A percentile compares a stretch with the other conserved stretches of the same genome.
Evolutionary conservation across 371 early-diverging fungal species (phyloP).

Genomic region (Amoeboradix gromovi): DNA sequence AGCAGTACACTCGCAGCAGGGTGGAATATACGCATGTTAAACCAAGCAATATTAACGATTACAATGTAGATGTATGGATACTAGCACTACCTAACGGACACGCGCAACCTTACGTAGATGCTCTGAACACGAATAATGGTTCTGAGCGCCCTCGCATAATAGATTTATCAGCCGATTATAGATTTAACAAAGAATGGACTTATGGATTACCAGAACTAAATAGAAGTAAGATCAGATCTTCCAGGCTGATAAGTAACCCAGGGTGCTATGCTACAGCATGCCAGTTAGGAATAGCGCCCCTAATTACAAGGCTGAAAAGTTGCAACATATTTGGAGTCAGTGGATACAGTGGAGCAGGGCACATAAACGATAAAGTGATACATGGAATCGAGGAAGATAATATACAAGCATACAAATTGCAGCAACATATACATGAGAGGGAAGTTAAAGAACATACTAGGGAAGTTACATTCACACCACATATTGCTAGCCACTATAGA

Average conservation of each 20-base stretch:
- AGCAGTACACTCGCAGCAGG: no score
- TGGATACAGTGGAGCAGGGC: conserved; percentile 85
- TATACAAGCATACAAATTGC: conserved; percentile 61
- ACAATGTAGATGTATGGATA: conserved; percentile 66
- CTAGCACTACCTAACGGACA: conserved; percentile 78
- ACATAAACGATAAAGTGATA: no score
- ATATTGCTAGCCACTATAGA: conserved; percentile 69
- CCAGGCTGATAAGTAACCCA: conserved; percentile 57
- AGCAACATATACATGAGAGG: conserved; percentile 77
- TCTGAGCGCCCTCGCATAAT: conserved; percentile 32
- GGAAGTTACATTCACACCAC: conserved; percentile 42
- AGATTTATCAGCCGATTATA: conserved; percentile 72
- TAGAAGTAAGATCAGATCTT: conserved; percentile 21
- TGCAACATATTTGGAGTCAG: conserved; percentile 77
- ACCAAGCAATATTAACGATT: conserved; percentile 42
- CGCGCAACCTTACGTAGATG: conserved; percentile 63
- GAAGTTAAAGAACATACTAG: conserved; percentile 42
- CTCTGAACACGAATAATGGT: conserved; percentile 21
- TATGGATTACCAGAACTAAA: conserved; percentile 72
- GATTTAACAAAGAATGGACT: conserved; percentile 51
- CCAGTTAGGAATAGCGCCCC: conserved; percentile 57
- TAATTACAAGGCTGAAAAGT: conserved; percentile 22
- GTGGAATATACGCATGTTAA: conserved; percentile 33
- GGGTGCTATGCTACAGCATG: conserved; percentile 91
- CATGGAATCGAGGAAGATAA: no score